Percentiles rank a stretch among this genome's conserved stretches.
phyloP scores from a whole-genome alignment of 83 land plant genomes.

The Thuja plicata region DNA sequence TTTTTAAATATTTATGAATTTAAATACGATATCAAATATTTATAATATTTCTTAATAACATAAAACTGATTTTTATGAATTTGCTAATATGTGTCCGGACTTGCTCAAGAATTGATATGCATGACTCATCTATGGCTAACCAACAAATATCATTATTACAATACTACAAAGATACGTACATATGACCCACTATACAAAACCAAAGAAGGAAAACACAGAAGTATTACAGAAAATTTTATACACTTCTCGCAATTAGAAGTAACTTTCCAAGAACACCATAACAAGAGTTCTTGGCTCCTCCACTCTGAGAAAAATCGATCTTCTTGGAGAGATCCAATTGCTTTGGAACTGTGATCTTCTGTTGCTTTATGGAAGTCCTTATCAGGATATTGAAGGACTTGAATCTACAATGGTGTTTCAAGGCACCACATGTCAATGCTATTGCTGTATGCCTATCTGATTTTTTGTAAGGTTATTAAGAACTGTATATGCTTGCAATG shows the following conservation, averaged over 20 bases:
- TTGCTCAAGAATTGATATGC: too few species aligned
- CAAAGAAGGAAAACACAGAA: not conserved
- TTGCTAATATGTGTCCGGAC: too few species aligned
- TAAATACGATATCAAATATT: too few species aligned
- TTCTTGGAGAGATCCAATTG: not conserved
- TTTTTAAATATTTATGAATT: too few species aligned
- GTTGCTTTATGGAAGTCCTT: not conserved
- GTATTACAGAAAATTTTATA: not conserved
- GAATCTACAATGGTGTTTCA: not conserved
- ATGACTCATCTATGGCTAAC: too few species aligned
- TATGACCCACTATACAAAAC: too few species aligned
- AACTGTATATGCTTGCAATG: not conserved
- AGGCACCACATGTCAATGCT: not conserved
- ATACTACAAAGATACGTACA: too few species aligned
- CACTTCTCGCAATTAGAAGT: not conserved
- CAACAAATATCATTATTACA: too few species aligned
- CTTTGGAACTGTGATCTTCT: not conserved
- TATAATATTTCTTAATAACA: too few species aligned
- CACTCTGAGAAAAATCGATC: not conserved
- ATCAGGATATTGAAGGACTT: not conserved
- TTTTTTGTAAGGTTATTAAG: not conserved
- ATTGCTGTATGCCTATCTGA: not conserved
- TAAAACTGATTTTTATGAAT: too few species aligned
- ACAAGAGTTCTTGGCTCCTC: too few species aligned
- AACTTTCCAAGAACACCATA: too few species aligned